Evolutionary conservation across 176 grass and related monocot species (phyloP), one percentile per base, ranked within the genome.

Genomic region (Poa pratensis): DNA sequence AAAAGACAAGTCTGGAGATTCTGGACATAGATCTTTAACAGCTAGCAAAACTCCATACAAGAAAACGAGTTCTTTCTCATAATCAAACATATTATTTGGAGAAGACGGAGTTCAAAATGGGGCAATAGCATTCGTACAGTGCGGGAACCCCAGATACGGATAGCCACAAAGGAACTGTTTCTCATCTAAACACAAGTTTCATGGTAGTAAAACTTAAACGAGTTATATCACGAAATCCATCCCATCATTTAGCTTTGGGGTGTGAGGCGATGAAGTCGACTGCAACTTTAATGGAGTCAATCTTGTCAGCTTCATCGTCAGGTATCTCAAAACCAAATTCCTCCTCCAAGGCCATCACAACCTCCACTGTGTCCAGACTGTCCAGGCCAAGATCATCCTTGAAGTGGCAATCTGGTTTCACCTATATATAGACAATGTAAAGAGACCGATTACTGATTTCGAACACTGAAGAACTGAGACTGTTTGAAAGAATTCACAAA

Each of bases 321-420:
- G 89, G 89, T 69, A 90, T 87, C 81, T 90, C 89, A 1, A 84
- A 90, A 61, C 80, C 40, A 22, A 90, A 90, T 87, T 90, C 89
- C 50, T 90, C 89, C 69, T 90, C 89, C 40, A 90, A 79, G 43
- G 85, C 85, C 89, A 90, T 90, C 50, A 84, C 89, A 69, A 90
- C 80, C 80, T 90, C 89, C 80, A 87, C 85, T 4, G 76, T 3
- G 2, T 90, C 89, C 80, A 90, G 87, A 42, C 89, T 90, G 80
- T 90, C 89, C 6, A 90, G 76, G 22, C 80, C 89, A 62, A 90
- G 89, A 84, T 90, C 89, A 80, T 87, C 87, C 85, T 90, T 90
- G 60, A 90, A 90, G 67, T 87, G 89, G 51, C 85, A 80, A 75
- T 90, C 85, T 69, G 85, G 76, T 50, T 81, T 84, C 80, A 90